phyloP scores from a whole-genome alignment of 345 rosid species.

The Schrenkiella parvula region DNA sequence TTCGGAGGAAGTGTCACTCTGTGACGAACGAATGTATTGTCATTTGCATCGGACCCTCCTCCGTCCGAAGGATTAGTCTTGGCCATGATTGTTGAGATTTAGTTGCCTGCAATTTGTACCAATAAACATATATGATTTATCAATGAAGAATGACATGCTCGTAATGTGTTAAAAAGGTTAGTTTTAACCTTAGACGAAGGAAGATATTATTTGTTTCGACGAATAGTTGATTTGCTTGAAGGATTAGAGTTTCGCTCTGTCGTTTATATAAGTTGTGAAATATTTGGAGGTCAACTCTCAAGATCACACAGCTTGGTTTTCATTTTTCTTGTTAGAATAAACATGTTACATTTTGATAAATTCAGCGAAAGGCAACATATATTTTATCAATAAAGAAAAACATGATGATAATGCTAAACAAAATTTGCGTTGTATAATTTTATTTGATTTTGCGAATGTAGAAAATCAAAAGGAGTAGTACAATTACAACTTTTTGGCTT shows the following conservation, averaged over 20 bases:
- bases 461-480: slow-evolving; percentile 4
- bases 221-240: neutral
- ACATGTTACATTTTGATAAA: slow-evolving; percentile 13
- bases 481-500: slow-evolving; percentile 13
- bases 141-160: neutral
- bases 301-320: neutral
- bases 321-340: neutral
- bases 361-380: slow-evolving; percentile 4
- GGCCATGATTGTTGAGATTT: slow-evolving; percentile 10
- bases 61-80: slow-evolving; percentile 11
- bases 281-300: slow-evolving; percentile 24
- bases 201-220: neutral
- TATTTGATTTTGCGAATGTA: neutral
- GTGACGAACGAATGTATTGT: slow-evolving; percentile 27
- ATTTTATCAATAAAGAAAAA: neutral
- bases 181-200: neutral
- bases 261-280: slow-evolving; percentile 22
- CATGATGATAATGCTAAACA: neutral
- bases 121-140: slow-evolving; percentile 6
- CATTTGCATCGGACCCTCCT: slow-evolving; percentile 4
- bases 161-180: neutral
- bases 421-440: neutral
- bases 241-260: neutral
- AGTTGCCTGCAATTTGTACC: slow-evolving; percentile 3
- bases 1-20: slow-evolving; percentile 71